Evolutionary conservation across 1,284 basidiomycete genomes (phyloP).

Genomic region (Xerocomus minutiporus): DNA sequence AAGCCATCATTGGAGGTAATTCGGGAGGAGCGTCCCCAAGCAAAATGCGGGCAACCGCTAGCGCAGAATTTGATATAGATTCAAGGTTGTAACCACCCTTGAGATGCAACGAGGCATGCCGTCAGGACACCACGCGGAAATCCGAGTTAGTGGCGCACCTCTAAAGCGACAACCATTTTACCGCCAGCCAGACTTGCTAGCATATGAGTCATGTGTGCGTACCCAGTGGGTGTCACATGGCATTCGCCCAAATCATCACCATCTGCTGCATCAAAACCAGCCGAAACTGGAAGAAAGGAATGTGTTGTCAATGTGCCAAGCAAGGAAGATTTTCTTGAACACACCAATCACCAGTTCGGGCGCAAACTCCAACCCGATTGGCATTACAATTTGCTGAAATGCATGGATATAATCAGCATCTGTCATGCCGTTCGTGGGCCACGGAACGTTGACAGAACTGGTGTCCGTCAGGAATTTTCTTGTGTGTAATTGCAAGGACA

Average conservation of each 20-base stretch:
- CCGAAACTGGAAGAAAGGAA: conserved; percentile 65
- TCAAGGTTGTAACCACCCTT: conserved; percentile 96
- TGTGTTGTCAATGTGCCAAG: not conserved
- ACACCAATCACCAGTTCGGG: conserved; percentile 95
- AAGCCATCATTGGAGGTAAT: conserved; percentile 66
- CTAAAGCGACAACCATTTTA: conserved; percentile 87
- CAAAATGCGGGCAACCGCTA: conserved; percentile 82
- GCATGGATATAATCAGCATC: conserved; percentile 97
- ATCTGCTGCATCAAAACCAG: conserved; percentile 94
- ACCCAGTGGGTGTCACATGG: conserved; percentile 88
- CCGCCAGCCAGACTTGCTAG: conserved; percentile 87
- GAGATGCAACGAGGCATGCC: not conserved
- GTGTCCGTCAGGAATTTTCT: conserved; percentile 12
- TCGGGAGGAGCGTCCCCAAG: conserved; percentile 83
- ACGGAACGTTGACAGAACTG: conserved; percentile 94
- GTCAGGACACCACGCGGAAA: conserved; percentile 8
- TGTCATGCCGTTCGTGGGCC: conserved; percentile 84
- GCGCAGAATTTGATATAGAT: conserved; percentile 80
- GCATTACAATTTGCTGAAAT: conserved; percentile 95
- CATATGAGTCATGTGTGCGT: conserved; percentile 99
- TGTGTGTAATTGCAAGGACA: conserved; percentile 35
- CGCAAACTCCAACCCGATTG: conserved; percentile 92
- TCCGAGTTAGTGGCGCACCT: conserved; percentile 48
- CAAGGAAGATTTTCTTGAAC: conserved; percentile 27
- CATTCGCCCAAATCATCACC: conserved; percentile 92